Conservation (phyloP, 2,329 filamentous ascomycete species). For the Aspergillus pseudotamarii region DNA sequence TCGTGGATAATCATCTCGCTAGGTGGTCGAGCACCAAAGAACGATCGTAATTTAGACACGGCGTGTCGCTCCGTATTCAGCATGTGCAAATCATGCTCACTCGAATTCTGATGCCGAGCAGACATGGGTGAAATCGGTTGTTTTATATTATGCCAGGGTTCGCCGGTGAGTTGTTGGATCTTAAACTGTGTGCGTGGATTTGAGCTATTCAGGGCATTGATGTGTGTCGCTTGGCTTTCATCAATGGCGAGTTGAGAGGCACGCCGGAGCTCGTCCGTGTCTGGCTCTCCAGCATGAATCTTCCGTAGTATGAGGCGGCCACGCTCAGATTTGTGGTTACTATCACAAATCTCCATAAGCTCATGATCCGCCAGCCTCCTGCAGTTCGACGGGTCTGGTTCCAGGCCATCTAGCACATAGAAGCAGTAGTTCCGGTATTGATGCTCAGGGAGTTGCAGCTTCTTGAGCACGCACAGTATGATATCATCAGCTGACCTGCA, state of each 20-base stretch:
- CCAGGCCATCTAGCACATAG: conserved; percentile 84
- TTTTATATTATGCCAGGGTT: conserved; percentile 81
- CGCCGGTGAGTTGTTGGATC: conserved; percentile 85
- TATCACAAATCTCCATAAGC: conserved; percentile 86
- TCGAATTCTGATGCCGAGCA: conserved; percentile 34
- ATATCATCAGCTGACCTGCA: conserved; percentile 93
- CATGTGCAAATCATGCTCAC: conserved; percentile 32
- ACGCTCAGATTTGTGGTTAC: conserved; percentile 79
- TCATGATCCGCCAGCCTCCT: conserved; percentile 84
- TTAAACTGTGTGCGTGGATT: conserved; percentile 83
- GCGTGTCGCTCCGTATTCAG: conserved; percentile 36
- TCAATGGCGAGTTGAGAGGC: conserved; percentile 89
- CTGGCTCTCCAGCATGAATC: conserved; percentile 89
- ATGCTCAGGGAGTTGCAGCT: conserved; percentile 84
- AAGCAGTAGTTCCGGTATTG: conserved; percentile 97
- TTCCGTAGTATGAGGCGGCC: conserved; percentile 89
- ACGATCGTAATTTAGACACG: conserved; percentile 54
- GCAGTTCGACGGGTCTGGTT: conserved; percentile 79
- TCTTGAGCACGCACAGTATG: conserved; percentile 83
- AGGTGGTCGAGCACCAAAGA: conserved; percentile 88
- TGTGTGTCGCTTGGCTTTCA: conserved; percentile 75
- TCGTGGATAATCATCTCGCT: conserved; percentile 98
- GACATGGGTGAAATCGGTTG: conserved; percentile 79
- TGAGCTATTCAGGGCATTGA: conserved; percentile 59
- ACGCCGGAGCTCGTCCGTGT: conserved; percentile 79